A percentile compares a stretch with the other conserved stretches of the same genome.
Evolutionary conservation across 2,329 filamentous ascomycete species (phyloP).

Genomic region (Pseudopithomyces chartarum): DNA sequence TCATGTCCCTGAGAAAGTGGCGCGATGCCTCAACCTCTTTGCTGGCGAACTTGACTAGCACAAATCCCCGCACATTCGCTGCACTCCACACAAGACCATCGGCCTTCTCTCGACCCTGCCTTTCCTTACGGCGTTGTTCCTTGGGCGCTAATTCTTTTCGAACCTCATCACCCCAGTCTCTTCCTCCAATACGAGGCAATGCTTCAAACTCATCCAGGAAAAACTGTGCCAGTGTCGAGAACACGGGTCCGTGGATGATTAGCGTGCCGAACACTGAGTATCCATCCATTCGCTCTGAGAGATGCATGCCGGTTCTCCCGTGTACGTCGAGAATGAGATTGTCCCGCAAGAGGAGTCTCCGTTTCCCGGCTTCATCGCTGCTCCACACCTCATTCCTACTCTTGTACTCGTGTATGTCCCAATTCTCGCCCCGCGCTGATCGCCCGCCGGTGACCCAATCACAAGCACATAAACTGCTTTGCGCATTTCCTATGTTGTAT

Average conservation of each 20-base stretch:
- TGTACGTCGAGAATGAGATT: conserved; percentile 73
- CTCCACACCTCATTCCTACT: conserved; percentile 88
- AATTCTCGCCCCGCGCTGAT: conserved; percentile 82
- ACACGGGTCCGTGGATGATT: conserved; percentile 75
- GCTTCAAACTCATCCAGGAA: conserved; percentile 79
- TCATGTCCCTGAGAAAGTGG: conserved; percentile 77
- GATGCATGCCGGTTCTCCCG: conserved; percentile 32
- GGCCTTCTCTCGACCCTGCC: conserved; percentile 62
- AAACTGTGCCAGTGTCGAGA: conserved; percentile 70
- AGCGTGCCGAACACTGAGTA: conserved; percentile 83
- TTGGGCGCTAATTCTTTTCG: conserved; percentile 45
- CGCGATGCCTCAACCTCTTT: conserved; percentile 79
- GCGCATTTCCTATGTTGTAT: conserved; percentile 64
- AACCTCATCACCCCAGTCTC: conserved; percentile 67
- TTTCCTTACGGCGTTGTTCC: conserved; percentile 56
- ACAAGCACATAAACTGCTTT: conserved; percentile 71
- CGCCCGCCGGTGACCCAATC: conserved; percentile 96
- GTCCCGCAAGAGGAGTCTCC: conserved; percentile 79
- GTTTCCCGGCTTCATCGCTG: conserved; percentile 44
- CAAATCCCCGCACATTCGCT: conserved; percentile 63
- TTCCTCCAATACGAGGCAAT: conserved; percentile 79
- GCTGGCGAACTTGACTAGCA: conserved; percentile 90
- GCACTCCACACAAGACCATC: conserved; percentile 46
- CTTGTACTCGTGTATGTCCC: conserved; percentile 79
- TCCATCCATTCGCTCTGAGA: conserved; percentile 67